Evolutionary conservation across 2,329 filamentous ascomycete species (phyloP).

Genomic region (Chrysosporium keratinophilum): DNA sequence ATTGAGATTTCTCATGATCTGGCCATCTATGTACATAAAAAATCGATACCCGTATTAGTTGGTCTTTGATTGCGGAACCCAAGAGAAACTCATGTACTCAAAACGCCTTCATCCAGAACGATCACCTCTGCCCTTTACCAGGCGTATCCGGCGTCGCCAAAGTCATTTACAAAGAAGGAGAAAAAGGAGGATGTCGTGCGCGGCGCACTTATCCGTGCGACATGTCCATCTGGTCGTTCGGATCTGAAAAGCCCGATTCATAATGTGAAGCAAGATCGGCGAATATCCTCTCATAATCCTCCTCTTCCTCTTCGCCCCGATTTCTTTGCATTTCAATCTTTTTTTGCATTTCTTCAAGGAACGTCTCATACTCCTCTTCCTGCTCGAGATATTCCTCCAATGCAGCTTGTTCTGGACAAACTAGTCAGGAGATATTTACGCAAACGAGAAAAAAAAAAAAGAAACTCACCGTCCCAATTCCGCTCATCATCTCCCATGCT

Average conservation of each 20-base stretch:
- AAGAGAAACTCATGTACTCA: background rate
- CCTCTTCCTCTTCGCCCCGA: slow-evolving; percentile 47
- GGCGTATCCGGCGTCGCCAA: background rate
- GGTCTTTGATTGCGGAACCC: background rate
- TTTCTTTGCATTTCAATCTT: background rate
- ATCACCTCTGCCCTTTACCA: background rate
- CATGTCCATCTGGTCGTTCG: slow-evolving; percentile 33
- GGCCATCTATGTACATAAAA: slow-evolving; percentile 8
- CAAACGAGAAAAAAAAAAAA: too few species aligned
- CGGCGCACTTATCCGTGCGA: slow-evolving; percentile 18
- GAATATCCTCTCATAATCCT: slow-evolving; percentile 54
- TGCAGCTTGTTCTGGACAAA: slow-evolving; percentile 19
- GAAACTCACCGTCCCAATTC: background rate
- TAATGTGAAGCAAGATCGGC: slow-evolving; percentile 51
- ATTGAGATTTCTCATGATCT: background rate
- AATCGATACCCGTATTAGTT: slow-evolving; percentile 10
- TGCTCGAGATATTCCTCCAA: slow-evolving; percentile 29
- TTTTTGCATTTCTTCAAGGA: slow-evolving; percentile 21
- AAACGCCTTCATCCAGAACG: background rate
- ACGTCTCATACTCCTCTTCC: slow-evolving; percentile 14
- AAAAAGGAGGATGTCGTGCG: background rate
- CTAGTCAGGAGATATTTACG: background rate
- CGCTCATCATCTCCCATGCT: slow-evolving; percentile 13
- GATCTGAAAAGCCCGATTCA: slow-evolving; percentile 6
- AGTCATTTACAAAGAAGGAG: background rate